Evolutionary conservation across 1,284 basidiomycete genomes (phyloP), one percentile per base, ranked within the genome.

Genomic region (Polyporus tsugae): DNA sequence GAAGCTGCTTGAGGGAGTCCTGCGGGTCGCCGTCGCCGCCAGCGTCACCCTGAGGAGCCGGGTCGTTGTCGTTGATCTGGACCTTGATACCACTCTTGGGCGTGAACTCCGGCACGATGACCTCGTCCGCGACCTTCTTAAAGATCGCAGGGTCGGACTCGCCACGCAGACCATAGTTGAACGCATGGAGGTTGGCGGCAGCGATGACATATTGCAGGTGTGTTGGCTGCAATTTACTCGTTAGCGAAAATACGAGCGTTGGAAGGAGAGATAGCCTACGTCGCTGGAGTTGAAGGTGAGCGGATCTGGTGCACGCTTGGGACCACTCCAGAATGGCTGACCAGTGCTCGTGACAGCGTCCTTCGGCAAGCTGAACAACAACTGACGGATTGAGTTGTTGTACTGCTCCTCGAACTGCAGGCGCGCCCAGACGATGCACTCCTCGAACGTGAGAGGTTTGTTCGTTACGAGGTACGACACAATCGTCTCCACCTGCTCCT

Each of bases 341-440:
- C 97, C 97, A 33, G 91, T 93, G 77, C 89, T 95, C 17, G 96
- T 96, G 67, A 91, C 80, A 66, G 95, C 92, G 79, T 99, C 98
- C 78, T 95, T 96, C 7, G 98, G 98, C 74, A 99, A 84, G 80
- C 95, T 98, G 86, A 89, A 96, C 60, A 99, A 81, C 53, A 99
- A 83, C 81, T 99, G 98, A 73, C 90, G 91, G 79, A 99, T 99
- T 67, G 94, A 90, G 80, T 98, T 97, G 84, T 90, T 93, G 80
- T 95, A 99, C 81, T 95, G 95, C 72, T 93, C 90, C 84, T 99
- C 97, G 76, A 99, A 99, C 80, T 97, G 95, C 73, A 97, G 82
- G 46, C 98, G 89, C 29, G 98, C 98, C 98, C 98, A 99, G 69
- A 93, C 84, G 76, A 99, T 95, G 82, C 98, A 99, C 81, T 99